phyloP scores from a whole-genome alignment of 2,329 filamentous ascomycete genomes.

The Aspergillus pseudoviridinutans region DNA sequence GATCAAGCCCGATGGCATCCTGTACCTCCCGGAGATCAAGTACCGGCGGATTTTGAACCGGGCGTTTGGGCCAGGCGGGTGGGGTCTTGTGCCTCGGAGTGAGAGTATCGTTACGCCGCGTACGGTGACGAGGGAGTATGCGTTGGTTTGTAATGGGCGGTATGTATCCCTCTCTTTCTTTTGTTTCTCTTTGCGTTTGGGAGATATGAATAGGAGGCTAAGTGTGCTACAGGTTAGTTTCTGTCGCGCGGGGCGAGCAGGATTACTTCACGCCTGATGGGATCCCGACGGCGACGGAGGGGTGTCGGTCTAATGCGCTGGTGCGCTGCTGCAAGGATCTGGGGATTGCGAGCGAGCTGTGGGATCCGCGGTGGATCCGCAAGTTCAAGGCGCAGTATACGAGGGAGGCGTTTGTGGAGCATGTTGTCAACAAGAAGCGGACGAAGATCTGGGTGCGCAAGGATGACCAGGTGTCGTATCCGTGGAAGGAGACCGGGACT shows the following conservation, averaged over 20 bases:
- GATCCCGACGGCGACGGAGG: slow-evolving; percentile 91
- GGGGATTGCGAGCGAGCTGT: slow-evolving; percentile 89
- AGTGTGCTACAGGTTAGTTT: slow-evolving; percentile 65
- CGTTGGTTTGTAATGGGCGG: slow-evolving; percentile 82
- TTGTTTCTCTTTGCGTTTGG: background rate
- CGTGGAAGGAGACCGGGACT: slow-evolving; percentile 50
- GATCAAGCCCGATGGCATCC: slow-evolving; percentile 94
- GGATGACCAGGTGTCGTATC: slow-evolving; percentile 68
- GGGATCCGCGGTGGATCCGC: slow-evolving; percentile 90
- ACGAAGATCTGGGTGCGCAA: slow-evolving; percentile 83
- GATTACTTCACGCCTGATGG: slow-evolving; percentile 86
- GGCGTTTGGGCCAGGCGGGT: slow-evolving; percentile 91
- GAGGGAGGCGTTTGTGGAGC: slow-evolving; percentile 85
- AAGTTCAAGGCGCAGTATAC: slow-evolving; percentile 71
- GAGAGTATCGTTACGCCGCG: slow-evolving; percentile 81
- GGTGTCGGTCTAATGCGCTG: slow-evolving; percentile 94
- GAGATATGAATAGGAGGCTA: background rate
- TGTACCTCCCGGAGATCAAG: slow-evolving; percentile 97
- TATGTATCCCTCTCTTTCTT: slow-evolving; percentile 37
- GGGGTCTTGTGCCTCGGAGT: slow-evolving; percentile 86
- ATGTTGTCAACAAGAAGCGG: slow-evolving; percentile 80
- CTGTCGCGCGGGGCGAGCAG: slow-evolving; percentile 90
- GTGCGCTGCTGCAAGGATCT: slow-evolving; percentile 99
- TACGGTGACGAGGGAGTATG: slow-evolving; percentile 84
- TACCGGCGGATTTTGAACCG: slow-evolving; percentile 85